Conservation (phyloP, 2,329 filamentous ascomycete species). For the Pyricularia grisea region DNA sequence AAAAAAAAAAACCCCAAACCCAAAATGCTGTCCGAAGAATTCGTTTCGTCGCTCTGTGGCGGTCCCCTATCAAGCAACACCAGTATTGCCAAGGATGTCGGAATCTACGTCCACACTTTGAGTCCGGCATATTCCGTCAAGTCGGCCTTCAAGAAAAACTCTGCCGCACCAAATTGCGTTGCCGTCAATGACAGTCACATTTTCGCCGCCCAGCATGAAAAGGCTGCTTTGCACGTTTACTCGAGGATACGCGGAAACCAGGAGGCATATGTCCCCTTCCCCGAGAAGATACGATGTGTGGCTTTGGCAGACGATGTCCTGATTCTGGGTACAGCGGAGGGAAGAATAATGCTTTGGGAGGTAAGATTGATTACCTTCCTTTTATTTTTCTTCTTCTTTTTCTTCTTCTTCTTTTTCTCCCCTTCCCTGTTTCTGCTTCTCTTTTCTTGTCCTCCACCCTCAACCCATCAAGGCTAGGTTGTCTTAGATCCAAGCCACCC, state of each 20-base stretch:
- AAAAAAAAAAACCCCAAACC: background rate
- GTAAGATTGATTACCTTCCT: slow-evolving; percentile 30
- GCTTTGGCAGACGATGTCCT: slow-evolving; percentile 64
- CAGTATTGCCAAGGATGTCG: slow-evolving; percentile 65
- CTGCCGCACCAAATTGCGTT: slow-evolving; percentile 66
- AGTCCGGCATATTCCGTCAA: slow-evolving; percentile 70
- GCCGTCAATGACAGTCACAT: slow-evolving; percentile 75
- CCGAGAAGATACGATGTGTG: slow-evolving; percentile 75
- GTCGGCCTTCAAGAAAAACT: slow-evolving; percentile 84
- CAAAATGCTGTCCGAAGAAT: slow-evolving; percentile 49
- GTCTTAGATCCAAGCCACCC: background rate
- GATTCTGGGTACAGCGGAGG: slow-evolving; percentile 73
- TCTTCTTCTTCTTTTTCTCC: background rate
- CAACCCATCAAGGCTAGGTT: background rate
- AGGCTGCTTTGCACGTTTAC: slow-evolving; percentile 81
- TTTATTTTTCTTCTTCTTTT: background rate
- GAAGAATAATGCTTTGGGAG: slow-evolving; percentile 88
- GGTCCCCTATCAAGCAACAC: slow-evolving; percentile 52
- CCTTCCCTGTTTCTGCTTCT: background rate
- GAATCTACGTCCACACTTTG: slow-evolving; percentile 77
- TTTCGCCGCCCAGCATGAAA: slow-evolving; percentile 85
- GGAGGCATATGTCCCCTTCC: slow-evolving; percentile 80
- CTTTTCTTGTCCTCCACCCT: background rate
- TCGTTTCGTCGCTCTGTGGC: slow-evolving; percentile 49
- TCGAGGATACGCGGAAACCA: slow-evolving; percentile 74